These are phyloP conservation scores for Rubus parviflorus DNA, from an alignment of 306 rosid species.

Conservation along the genomic window DNA sequence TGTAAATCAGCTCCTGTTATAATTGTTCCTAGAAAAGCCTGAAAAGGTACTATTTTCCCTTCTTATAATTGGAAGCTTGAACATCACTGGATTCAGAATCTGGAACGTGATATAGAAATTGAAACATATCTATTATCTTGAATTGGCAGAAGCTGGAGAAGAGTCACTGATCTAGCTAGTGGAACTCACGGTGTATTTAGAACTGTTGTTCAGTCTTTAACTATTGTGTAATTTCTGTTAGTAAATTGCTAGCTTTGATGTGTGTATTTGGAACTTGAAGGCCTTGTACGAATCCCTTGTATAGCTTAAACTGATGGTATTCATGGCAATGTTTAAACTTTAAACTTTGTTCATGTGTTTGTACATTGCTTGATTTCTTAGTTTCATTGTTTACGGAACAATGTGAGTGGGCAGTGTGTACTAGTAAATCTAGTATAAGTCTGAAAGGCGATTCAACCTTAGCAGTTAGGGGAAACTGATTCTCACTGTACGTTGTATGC, in stretches of 20 bases:
- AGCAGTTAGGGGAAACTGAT: neutral
- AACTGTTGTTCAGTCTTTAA: neutral
- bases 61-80: neutral
- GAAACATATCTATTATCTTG: conserved; percentile 12
- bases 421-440: neutral
- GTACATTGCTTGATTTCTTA: neutral
- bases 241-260: neutral
- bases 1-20: conserved; percentile 81
- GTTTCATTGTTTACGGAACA: neutral
- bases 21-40: conserved; percentile 86
- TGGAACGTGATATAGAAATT: neutral
- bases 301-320: neutral
- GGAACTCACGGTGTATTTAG: conserved; percentile 5
- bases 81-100: neutral
- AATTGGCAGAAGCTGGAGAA: conserved; percentile 64
- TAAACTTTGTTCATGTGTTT: neutral
- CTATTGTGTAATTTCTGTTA: neutral
- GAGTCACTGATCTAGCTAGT: conserved; percentile 51
- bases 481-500: neutral
- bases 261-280: neutral
- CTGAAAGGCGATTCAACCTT: neutral
- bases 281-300: neutral
- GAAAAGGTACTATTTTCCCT: conserved; percentile 45
- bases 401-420: neutral
- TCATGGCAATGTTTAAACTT: neutral